Evolutionary conservation across 108 stramenopile species (phyloP), one percentile per base, ranked within the genome.

Genomic region (Fragilaria crotonensis): DNA sequence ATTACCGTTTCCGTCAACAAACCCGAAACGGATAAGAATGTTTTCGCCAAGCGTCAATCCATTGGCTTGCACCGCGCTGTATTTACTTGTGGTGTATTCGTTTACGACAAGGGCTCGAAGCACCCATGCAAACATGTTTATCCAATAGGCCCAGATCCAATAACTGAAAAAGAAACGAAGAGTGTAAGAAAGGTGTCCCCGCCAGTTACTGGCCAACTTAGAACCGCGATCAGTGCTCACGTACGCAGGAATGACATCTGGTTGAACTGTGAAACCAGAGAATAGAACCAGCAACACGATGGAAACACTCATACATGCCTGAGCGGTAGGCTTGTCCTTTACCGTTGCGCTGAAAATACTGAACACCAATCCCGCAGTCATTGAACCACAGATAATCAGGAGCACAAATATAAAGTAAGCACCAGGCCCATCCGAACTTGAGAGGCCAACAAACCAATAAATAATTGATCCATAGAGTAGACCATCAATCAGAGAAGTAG

Each of bases 131-230:
- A 78, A 68, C 5, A 75, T 49, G 33, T 84, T 84, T 4, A 76
- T 60, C 79, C 78, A 83, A 64, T 83, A 83, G 25, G 77, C 49
- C 81, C 81, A 83, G 46, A 83, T 83, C 59, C 64, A 79, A 44
- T 78, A 71, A 19, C 46, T 63, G 32, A 27, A 28, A 22, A 17
- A 45, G n/a, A 56, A 33, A 44, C n/a, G n/a, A n/a, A n/a, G n/a
- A n/a, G n/a, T n/a, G n/a, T n/a, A n/a, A n/a, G n/a, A n/a, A n/a
- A n/a, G n/a, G n/a, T n/a, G n/a, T n/a, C n/a, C n/a, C n/a, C n/a
- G n/a, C n/a, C n/a, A n/a, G n/a, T n/a, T n/a, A n/a, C n/a, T n/a
- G n/a, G n/a, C n/a, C n/a, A n/a, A n/a, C n/a, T n/a, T n/a, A n/a
- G n/a, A n/a, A n/a, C n/a, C n/a, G n/a, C n/a, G n/a, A 1, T 19